These are phyloP conservation scores for Hyphopichia buzzinii DNA, from an alignment of 1,139 yeast genomes.

Conservation along the genomic window DNA sequence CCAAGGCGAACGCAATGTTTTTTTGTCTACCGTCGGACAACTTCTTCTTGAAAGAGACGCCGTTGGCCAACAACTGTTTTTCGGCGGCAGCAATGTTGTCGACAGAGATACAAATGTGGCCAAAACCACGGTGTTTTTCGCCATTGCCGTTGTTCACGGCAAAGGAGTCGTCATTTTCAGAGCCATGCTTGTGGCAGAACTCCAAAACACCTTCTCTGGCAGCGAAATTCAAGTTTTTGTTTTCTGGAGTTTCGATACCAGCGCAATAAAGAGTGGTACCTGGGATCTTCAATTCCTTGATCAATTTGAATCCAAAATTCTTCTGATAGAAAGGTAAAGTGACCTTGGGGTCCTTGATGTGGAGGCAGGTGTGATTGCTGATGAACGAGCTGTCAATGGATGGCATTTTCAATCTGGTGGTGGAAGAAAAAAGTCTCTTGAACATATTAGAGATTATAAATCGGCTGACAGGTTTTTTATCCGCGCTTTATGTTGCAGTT, in stretches of 20 bases:
- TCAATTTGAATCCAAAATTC: conserved; percentile 69
- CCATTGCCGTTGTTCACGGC: conserved; percentile 77
- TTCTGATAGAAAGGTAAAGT: conserved; percentile 72
- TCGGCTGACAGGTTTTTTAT: no score
- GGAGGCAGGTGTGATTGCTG: conserved; percentile 72
- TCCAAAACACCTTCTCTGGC: conserved; percentile 79
- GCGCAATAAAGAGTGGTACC: conserved; percentile 70
- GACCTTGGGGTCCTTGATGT: conserved; percentile 77
- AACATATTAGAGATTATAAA: no score
- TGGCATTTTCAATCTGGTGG: conserved; percentile 22
- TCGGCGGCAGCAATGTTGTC: conserved; percentile 71
- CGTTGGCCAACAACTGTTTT: conserved; percentile 50
- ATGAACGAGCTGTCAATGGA: conserved; percentile 35
- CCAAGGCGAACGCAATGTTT: conserved; percentile 89
- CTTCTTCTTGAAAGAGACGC: conserved; percentile 78
- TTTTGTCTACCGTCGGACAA: conserved; percentile 87
- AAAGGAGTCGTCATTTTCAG: conserved; percentile 59
- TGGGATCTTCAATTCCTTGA: conserved; percentile 53
- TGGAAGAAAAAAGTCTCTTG: neutral
- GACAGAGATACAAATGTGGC: conserved; percentile 87
- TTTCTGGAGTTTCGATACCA: conserved; percentile 52
- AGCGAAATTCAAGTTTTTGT: conserved; percentile 45
- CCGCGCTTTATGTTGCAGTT: no score
- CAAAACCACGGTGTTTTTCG: conserved; percentile 85
- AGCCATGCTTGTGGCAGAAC: conserved; percentile 77